Evolutionary conservation across 495 filamentous ascomycete species (phyloP).

Genomic region (Penicillium roqueforti): DNA sequence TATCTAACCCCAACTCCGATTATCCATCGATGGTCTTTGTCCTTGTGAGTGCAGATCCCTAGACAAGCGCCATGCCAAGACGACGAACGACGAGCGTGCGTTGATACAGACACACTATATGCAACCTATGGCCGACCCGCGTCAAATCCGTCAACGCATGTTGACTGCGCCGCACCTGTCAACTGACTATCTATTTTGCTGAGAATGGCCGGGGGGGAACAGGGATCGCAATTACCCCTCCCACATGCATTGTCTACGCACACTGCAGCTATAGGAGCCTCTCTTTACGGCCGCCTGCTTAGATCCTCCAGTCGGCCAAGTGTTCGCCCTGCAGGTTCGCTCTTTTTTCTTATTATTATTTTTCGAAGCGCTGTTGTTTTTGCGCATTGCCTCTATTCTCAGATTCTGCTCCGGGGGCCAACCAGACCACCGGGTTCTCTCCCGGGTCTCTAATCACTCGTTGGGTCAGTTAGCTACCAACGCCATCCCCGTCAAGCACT

Average conservation of each 20-base stretch:
- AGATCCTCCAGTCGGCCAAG: conserved; percentile 2
- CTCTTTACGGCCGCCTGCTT: conserved; percentile 7
- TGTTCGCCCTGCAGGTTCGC: conserved; percentile 14
- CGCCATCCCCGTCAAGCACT: conserved; percentile 10
- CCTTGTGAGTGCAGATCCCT: conserved; percentile 20
- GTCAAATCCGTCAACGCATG: conserved; percentile 20
- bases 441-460: conserved; percentile 22
- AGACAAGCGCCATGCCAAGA: conserved; percentile 42
- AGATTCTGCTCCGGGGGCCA: conserved; percentile 17
- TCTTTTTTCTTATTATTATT: not conserved
- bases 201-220: conserved; percentile 12
- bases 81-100: conserved; percentile 25
- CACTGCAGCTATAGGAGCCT: conserved; percentile 19
- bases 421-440: conserved; percentile 32
- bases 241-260: conserved; percentile 14
- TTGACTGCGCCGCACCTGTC: conserved; percentile 31
- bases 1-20: not conserved
- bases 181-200: conserved; percentile 5
- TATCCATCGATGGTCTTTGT: not conserved
- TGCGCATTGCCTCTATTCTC: conserved; percentile 10
- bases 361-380: conserved; percentile 18
- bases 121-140: conserved; percentile 18
- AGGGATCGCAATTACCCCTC: conserved; percentile 10
- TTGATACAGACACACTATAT: conserved; percentile 14
- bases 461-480: conserved; percentile 13